phyloP scores from a whole-genome alignment of 108 stramenopile species.

The Fragilaria crotonensis region DNA sequence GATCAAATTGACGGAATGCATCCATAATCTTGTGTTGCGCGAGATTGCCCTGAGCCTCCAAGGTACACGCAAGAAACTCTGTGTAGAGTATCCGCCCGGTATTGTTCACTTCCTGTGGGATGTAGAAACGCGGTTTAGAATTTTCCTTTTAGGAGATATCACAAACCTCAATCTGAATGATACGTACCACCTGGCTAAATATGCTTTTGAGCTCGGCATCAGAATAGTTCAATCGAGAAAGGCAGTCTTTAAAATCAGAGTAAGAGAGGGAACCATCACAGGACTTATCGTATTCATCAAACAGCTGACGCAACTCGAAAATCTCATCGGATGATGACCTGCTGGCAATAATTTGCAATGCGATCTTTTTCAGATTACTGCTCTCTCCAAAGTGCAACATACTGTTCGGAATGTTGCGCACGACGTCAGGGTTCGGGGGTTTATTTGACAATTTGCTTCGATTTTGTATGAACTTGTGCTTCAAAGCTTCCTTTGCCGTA shows the following conservation, averaged over 20 bases:
- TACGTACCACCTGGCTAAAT: conserved; percentile 22
- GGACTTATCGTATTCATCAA: conserved; percentile 51
- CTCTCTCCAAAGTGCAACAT: conserved; percentile 38
- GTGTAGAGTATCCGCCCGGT: conserved; percentile 64
- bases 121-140: too few species aligned
- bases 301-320: conserved; percentile 61
- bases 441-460: neutral
- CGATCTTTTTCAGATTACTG: conserved; percentile 58
- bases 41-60: conserved; percentile 45
- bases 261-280: conserved; percentile 66
- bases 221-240: conserved; percentile 15
- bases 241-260: conserved; percentile 35
- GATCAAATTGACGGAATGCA: conserved; percentile 78
- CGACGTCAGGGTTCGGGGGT: neutral
- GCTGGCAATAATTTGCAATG: conserved; percentile 70
- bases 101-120: conserved; percentile 50
- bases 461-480: conserved; percentile 41
- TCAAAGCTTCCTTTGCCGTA: conserved; percentile 46
- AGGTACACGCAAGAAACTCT: conserved; percentile 71
- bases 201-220: conserved; percentile 30
- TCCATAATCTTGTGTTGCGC: conserved; percentile 51
- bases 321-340: conserved; percentile 56
- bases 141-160: too few species aligned
- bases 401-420: conserved; percentile 19
- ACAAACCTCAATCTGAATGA: too few species aligned